Evolutionary conservation across 345 rosid species (phyloP).

Genomic region (Zanthoxylum bungeanum): DNA sequence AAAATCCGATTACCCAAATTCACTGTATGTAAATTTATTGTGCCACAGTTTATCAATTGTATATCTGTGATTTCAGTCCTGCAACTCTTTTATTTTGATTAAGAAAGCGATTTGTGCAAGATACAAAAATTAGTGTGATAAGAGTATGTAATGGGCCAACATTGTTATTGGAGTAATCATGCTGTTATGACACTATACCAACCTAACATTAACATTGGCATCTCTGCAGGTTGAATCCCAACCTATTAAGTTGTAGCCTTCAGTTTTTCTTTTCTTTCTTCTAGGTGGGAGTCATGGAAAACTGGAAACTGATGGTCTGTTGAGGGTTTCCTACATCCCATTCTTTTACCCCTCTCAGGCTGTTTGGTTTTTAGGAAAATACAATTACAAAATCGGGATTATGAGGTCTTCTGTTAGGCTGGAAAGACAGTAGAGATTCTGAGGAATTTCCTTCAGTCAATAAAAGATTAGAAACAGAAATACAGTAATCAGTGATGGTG

Average conservation of each 20-base stretch:
- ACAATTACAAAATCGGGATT: not conserved
- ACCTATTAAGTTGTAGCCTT: not conserved
- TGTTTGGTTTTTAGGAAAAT: not conserved
- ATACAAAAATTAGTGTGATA: too few relatives aligned
- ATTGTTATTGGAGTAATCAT: not conserved
- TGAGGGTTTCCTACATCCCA: not conserved
- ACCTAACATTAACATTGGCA: not conserved
- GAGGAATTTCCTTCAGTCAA: not conserved
- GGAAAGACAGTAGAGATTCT: not conserved
- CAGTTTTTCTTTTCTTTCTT: not conserved
- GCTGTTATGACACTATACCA: not conserved
- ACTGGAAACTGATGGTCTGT: not conserved
- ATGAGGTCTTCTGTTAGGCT: not conserved
- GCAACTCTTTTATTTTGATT: not conserved
- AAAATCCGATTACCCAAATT: constrained; percentile 82
- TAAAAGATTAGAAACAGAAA: not conserved
- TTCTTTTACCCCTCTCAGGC: not conserved
- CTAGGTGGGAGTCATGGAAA: not conserved
- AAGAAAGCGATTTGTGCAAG: not conserved
- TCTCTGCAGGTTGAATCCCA: not conserved
- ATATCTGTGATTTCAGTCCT: not conserved
- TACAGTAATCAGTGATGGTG: not conserved
- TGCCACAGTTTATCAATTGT: not conserved
- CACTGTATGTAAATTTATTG: constrained; percentile 52
- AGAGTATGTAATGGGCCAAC: too few relatives aligned